Evolutionary conservation across 352 stramenopile species (phyloP).

Genomic region (Pythium rhizo-oryzae): DNA sequence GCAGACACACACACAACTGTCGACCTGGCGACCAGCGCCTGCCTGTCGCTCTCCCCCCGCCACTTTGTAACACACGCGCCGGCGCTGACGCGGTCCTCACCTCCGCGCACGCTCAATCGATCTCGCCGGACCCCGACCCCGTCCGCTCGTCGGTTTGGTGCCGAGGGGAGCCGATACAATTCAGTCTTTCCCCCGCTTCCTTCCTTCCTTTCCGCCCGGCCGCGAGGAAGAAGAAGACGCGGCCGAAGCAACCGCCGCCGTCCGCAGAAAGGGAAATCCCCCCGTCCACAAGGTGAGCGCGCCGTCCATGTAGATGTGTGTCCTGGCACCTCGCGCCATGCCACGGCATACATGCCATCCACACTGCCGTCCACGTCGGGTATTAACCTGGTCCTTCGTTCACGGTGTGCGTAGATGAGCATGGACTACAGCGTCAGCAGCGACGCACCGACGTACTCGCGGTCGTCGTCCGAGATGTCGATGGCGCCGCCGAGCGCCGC

Average conservation of each 20-base stretch:
- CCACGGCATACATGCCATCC: no score
- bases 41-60: constrained; percentile 1
- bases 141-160: constrained; percentile 24
- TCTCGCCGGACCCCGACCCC: constrained; percentile 20
- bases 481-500: constrained; percentile 14
- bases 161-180: constrained; percentile 18
- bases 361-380: no score
- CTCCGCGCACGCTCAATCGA: not conserved
- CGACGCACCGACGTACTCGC: constrained; percentile 12
- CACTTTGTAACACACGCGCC: constrained; percentile 20
- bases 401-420: constrained; percentile 21
- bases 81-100: not conserved
- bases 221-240: constrained; percentile 11
- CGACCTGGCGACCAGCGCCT: constrained; percentile 5
- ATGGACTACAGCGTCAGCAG: constrained; percentile 22
- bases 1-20: no score
- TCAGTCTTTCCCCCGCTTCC: constrained; percentile 13
- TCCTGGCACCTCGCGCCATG: no score
- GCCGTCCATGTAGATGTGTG: no score
- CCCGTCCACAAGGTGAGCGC: constrained; percentile 9
- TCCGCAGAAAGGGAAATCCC: constrained; percentile 16
- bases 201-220: constrained; percentile 9
- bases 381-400: not conserved
- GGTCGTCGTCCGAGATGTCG: constrained; percentile 20
- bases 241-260: constrained; percentile 11